Percentiles rank a stretch among this genome's conserved stretches.
Evolutionary conservation across 306 rosid genomes (phyloP).

Genomic region (Rosa persica): DNA sequence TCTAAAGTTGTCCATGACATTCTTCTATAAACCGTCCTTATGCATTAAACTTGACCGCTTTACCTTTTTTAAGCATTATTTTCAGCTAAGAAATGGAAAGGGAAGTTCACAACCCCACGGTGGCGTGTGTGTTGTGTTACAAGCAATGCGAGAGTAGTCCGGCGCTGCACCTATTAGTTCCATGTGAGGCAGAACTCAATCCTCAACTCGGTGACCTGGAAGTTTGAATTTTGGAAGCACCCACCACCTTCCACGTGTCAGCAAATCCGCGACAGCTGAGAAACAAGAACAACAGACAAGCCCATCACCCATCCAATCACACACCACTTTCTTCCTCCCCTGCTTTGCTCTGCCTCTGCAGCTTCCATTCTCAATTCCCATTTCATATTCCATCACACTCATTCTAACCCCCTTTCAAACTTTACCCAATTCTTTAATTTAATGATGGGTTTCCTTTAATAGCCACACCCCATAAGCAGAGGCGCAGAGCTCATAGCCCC

Average conservation of each 20-base stretch:
- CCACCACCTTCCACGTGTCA: constrained; percentile 4
- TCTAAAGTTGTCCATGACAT: too few species aligned
- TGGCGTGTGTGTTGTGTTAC: not conserved
- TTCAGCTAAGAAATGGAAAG: too few species aligned
- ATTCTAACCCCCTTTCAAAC: not conserved
- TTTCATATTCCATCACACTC: not conserved
- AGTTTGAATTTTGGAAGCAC: not conserved
- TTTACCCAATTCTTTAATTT: not conserved
- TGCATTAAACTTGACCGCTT: too few species aligned
- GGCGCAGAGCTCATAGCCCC: not conserved
- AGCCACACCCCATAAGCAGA: not conserved
- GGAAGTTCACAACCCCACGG: too few species aligned
- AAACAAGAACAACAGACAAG: not conserved
- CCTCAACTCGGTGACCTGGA: not conserved
- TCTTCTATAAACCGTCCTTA: too few species aligned
- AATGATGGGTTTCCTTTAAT: not conserved
- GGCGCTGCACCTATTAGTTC: too few species aligned
- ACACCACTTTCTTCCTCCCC: not conserved
- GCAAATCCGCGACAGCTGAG: not conserved
- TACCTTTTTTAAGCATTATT: too few species aligned
- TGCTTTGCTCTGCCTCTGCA: not conserved
- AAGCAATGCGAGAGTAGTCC: not conserved
- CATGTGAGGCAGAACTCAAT: not conserved
- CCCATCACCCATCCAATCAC: constrained; percentile 2
- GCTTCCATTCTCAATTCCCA: not conserved